phyloP scores from a whole-genome alignment of 371 early-diverging fungal species.

The Rhizopus sp. region DNA sequence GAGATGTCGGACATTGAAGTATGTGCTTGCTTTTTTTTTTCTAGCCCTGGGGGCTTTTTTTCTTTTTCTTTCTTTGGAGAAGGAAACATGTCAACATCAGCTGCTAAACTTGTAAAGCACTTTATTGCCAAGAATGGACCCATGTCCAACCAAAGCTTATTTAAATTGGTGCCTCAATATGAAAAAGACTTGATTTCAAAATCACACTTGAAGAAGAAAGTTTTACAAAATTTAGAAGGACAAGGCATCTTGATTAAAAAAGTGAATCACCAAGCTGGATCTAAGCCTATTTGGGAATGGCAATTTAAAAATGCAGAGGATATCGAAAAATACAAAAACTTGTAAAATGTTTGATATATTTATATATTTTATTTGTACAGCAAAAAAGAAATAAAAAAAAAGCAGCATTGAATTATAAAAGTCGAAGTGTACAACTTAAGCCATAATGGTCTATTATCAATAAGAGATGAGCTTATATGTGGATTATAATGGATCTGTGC shows the following conservation, averaged over 20 bases:
- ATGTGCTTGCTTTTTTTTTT: neutral
- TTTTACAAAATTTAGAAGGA: conserved; percentile 30
- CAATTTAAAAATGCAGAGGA: conserved; percentile 14
- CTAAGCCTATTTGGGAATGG: conserved; percentile 33
- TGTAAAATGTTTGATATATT: conserved; percentile 7
- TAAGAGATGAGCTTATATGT: neutral
- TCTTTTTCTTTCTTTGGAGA: neutral
- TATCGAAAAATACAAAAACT: conserved; percentile 22
- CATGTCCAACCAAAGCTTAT: conserved; percentile 35
- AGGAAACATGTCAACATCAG: conserved; percentile 18
- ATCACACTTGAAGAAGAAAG: conserved; percentile 36
- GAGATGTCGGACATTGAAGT: neutral
- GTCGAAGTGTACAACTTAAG: conserved; percentile 27
- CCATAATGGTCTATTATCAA: conserved; percentile 48
- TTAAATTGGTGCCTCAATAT: conserved; percentile 24
- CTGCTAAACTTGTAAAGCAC: conserved; percentile 36
- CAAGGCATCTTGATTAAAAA: conserved; percentile 27
- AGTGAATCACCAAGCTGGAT: conserved; percentile 18
- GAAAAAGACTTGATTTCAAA: conserved; percentile 30
- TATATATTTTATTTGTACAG: conserved; percentile 5
- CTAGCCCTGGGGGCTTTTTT: neutral
- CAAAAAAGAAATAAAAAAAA: conserved; percentile 3
- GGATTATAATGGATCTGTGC: neutral
- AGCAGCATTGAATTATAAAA: neutral
- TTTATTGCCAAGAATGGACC: conserved; percentile 46